These are phyloP conservation scores for Nemania abortiva DNA, from an alignment of 2,329 filamentous ascomycete species.

Conservation along the genomic window DNA sequence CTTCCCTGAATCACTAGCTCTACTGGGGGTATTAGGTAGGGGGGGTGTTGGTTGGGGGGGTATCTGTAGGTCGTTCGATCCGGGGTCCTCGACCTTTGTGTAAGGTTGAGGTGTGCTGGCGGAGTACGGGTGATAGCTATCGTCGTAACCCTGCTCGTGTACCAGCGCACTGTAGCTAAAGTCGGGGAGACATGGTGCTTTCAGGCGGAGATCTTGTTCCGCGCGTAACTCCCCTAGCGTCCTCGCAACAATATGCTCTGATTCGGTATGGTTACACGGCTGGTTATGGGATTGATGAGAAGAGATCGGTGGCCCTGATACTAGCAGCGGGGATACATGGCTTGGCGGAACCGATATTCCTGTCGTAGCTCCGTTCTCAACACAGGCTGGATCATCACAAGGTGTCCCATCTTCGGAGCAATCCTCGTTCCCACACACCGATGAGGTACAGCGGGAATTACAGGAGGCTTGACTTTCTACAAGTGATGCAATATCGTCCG, in stretches of 20 bases:
- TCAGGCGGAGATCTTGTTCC: constrained; percentile 30
- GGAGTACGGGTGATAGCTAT: constrained; percentile 28
- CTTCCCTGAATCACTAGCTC: neutral
- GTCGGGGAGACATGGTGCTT: constrained; percentile 28
- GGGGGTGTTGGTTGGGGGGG: constrained; percentile 18
- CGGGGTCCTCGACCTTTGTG: constrained; percentile 10
- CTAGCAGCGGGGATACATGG: neutral
- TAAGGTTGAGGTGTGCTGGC: constrained; percentile 24
- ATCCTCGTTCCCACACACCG: constrained; percentile 48
- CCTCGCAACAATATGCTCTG: constrained; percentile 50
- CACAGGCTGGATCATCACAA: constrained; percentile 47
- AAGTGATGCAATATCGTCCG: constrained; percentile 43
- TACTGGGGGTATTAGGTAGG: neutral
- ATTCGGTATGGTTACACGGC: constrained; percentile 48
- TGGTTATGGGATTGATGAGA: constrained; percentile 37
- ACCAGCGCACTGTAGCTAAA: constrained; percentile 38
- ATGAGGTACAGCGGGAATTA: constrained; percentile 44
- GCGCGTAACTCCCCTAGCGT: constrained; percentile 47
- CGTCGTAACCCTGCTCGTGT: constrained; percentile 31
- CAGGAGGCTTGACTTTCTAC: constrained; percentile 43
- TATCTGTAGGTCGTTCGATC: constrained; percentile 10
- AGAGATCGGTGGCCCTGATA: neutral
- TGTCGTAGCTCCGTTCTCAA: constrained; percentile 33
- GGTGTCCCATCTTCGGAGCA: constrained; percentile 47
- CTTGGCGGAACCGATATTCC: constrained; percentile 24